A percentile compares a stretch with the other conserved stretches of the same genome.
phyloP scores from a whole-genome alignment of 2,329 filamentous ascomycete genomes.

The Sporothrix euskadiensis region DNA sequence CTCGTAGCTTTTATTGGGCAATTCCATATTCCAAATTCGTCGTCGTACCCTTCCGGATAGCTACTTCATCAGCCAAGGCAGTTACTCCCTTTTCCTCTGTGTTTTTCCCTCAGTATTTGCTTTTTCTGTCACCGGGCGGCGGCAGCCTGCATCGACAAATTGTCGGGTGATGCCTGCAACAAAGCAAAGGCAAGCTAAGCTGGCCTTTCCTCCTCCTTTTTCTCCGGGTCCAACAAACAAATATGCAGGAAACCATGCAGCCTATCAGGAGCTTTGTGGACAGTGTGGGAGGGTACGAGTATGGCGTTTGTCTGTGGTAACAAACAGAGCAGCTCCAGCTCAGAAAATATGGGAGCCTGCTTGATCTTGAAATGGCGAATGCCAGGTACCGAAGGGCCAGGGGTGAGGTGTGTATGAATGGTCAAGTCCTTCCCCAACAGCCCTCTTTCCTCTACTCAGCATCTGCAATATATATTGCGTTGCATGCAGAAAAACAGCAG shows the following conservation, averaged over 20 bases:
- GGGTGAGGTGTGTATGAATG: not conserved
- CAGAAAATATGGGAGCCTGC: slow-evolving; percentile 6
- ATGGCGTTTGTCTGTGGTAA: not conserved
- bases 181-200: not conserved
- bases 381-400: slow-evolving; percentile 1
- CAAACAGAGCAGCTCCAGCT: not conserved
- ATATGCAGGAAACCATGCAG: not conserved
- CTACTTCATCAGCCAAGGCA: not conserved
- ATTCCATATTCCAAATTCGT: not conserved
- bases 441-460: not conserved
- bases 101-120: too few relatives aligned
- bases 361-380: slow-evolving; percentile 7
- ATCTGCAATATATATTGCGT: slow-evolving; percentile 8
- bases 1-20: not conserved
- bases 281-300: not conserved
- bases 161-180: not conserved
- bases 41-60: not conserved
- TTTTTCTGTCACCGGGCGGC: not conserved
- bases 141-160: not conserved
- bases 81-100: not conserved
- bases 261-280: not conserved
- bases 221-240: not conserved
- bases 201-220: not conserved
- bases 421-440: not conserved
- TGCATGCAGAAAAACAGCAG: not conserved